Evolutionary conservation across 371 early-diverging fungal species (phyloP), one percentile per base, ranked within the genome.

Genomic region (Lichtheimia hyalospora): DNA sequence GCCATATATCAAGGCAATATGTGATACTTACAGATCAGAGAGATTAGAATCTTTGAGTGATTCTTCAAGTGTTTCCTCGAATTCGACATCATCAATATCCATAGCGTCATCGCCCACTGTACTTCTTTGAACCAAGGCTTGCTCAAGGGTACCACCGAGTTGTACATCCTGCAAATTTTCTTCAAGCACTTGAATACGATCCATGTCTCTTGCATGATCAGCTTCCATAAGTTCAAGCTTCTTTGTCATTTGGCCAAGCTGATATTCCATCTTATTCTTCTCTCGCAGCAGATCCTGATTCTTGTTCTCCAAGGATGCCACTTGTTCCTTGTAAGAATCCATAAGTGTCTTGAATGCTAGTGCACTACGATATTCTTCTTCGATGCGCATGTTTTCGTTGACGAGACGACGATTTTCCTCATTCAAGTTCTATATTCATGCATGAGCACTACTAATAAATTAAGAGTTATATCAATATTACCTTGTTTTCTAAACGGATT

Each of bases 291-390:
- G 53, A 23, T 81, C 65, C 52, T 82, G 85, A 62, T 85, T 90
- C 66, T 88, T 88, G 43, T 77, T 82, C 61, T 96, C 95, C 28
- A 94, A 72, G 10, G 72, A 66, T 5, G 84, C 71, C 40, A 94
- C 84, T 66, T 93, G 92, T 52, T 93, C 89, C 65, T 94, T 92
- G 75, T 92, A 93, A 18, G 89, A 87, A 58, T 94, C 94, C 84
- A 93, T 87, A 49, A 92, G 67, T 0, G 90, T 84, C 71, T 91
- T 92, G 68, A 89, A 89, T 5, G 84, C 86, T 21, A 84, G 76
- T 0, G 92, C 80, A 63, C 92, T 93, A 52, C 84, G 85, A 68
- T 90, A 92, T 56, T 97, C 94, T 13, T 94, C 93, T 73, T 95
- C 94, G 25, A 95, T 80, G 40, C 86, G 81, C 15, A 75, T 76